These are phyloP conservation scores for Graphiopsis chlorocephala DNA, from an alignment of 2,329 filamentous ascomycete species.

Conservation along the genomic window DNA sequence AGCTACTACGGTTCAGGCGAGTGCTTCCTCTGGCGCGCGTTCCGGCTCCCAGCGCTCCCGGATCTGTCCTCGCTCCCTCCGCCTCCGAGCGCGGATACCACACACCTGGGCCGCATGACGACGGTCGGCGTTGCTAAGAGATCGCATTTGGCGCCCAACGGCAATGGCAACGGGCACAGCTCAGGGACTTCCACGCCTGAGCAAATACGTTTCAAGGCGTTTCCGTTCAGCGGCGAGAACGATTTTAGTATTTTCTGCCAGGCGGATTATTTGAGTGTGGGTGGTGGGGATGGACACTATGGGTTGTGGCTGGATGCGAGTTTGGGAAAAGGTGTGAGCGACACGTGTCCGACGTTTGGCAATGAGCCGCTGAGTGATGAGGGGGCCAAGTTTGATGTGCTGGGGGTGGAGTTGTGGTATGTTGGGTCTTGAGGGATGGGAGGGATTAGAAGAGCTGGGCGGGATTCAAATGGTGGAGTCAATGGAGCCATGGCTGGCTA, in stretches of 20 bases:
- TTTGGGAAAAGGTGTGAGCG: conserved; percentile 79
- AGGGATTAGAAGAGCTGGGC: not conserved
- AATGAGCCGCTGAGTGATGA: conserved; percentile 93
- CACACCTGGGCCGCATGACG: conserved; percentile 59
- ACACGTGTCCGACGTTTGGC: conserved; percentile 83
- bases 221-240: conserved; percentile 92
- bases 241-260: conserved; percentile 97
- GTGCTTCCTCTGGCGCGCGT: conserved; percentile 86
- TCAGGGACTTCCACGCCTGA: conserved; percentile 56
- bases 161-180: conserved; percentile 9
- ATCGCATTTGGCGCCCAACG: conserved; percentile 21
- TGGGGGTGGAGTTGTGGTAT: conserved; percentile 93
- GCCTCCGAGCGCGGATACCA: conserved; percentile 66
- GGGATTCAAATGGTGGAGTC: not conserved
- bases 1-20: conserved; percentile 96
- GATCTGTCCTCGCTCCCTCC: conserved; percentile 61
- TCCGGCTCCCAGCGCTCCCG: conserved; percentile 57
- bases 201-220: conserved; percentile 90
- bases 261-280: conserved; percentile 76
- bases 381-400: conserved; percentile 83
- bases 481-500: not conserved
- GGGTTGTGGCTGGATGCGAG: conserved; percentile 90
- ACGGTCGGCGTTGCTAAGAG: conserved; percentile 45
- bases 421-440: conserved; percentile 53
- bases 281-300: conserved; percentile 81